phyloP scores from a whole-genome alignment of 805 yeast genomes.

The Wickerhamiella sergipiensis region DNA sequence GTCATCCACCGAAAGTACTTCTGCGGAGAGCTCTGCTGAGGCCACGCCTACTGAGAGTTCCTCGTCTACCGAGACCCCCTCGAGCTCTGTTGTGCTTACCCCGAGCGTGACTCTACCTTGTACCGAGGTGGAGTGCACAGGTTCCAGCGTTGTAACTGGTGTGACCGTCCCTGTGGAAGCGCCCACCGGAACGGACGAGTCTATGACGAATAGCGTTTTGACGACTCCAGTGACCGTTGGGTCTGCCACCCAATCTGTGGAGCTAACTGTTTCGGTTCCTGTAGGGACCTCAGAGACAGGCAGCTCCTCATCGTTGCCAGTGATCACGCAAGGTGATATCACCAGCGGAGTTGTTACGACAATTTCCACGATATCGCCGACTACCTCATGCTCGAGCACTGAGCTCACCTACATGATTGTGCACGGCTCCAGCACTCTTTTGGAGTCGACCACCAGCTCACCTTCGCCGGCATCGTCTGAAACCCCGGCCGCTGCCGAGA shows the following conservation, averaged over 20 bases:
- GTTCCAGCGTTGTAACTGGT: slow-evolving; percentile 7
- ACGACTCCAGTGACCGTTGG: slow-evolving; percentile 1
- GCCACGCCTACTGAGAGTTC: neutral
- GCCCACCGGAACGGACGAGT: slow-evolving; percentile 7
- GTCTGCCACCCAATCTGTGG: slow-evolving; percentile 3
- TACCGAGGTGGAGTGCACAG: slow-evolving; percentile 7
- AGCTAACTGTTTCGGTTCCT: slow-evolving; percentile 4
- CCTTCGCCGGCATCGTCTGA: neutral
- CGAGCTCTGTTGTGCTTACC: neutral
- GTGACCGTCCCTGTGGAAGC: slow-evolving; percentile 6
- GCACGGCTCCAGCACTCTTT: slow-evolving; percentile 8
- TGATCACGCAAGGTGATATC: neutral
- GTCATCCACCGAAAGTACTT: neutral
- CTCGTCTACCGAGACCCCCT: neutral
- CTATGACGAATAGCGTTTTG: slow-evolving; percentile 2
- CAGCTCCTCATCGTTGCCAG: neutral
- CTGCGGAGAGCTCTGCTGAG: neutral
- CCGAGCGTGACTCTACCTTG: slow-evolving; percentile 4
- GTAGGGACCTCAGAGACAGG: neutral
- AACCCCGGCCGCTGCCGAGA: neutral
- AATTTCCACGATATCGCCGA: slow-evolving; percentile 8
- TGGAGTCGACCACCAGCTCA: slow-evolving; percentile 4
- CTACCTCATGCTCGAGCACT: slow-evolving; percentile 11
- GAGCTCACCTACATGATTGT: slow-evolving; percentile 8
- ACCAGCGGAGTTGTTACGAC: slow-evolving; percentile 8